Percentiles rank a stretch among this genome's conserved stretches.
Evolutionary conservation across 495 filamentous ascomycete species (phyloP).

Genomic region (Tricharina praecox): DNA sequence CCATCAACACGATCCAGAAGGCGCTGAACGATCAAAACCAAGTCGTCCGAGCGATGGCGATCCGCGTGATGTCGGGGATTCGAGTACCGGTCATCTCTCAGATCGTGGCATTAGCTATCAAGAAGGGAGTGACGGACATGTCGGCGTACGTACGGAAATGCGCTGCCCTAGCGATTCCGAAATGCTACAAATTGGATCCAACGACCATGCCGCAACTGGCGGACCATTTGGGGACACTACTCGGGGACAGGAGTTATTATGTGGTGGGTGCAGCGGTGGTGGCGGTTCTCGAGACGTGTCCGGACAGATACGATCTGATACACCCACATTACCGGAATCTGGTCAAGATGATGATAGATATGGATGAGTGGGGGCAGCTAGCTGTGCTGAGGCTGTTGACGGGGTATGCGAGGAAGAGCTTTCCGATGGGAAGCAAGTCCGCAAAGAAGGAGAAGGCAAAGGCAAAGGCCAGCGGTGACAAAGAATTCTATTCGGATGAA

Average conservation of each 20-base stretch:
- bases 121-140: constrained; percentile 82
- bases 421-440: no score
- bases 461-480: constrained; percentile 27
- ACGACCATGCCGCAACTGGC: constrained; percentile 65
- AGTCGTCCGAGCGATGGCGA: constrained; percentile 73
- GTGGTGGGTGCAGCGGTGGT: constrained; percentile 82
- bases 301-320: constrained; percentile 66
- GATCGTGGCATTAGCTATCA: constrained; percentile 92
- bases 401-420: constrained; percentile 71
- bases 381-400: constrained; percentile 65
- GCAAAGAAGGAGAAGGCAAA: constrained; percentile 42
- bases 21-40: constrained; percentile 83
- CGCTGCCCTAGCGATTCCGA: constrained; percentile 87
- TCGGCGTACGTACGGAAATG: constrained; percentile 83
- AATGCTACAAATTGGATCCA: constrained; percentile 89
- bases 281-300: constrained; percentile 78
- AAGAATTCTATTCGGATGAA: constrained; percentile 64
- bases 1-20: constrained; percentile 97
- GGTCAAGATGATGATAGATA: constrained; percentile 82
- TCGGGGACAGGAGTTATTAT: constrained; percentile 86
- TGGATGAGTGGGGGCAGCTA: constrained; percentile 97
- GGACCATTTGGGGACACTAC: constrained; percentile 56
- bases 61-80: constrained; percentile 90
- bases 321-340: constrained; percentile 76
- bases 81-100: constrained; percentile 95